These are phyloP conservation scores for Rostrohypoxylon terebratum DNA, from an alignment of 495 filamentous ascomycete species.

Conservation along the genomic window DNA sequence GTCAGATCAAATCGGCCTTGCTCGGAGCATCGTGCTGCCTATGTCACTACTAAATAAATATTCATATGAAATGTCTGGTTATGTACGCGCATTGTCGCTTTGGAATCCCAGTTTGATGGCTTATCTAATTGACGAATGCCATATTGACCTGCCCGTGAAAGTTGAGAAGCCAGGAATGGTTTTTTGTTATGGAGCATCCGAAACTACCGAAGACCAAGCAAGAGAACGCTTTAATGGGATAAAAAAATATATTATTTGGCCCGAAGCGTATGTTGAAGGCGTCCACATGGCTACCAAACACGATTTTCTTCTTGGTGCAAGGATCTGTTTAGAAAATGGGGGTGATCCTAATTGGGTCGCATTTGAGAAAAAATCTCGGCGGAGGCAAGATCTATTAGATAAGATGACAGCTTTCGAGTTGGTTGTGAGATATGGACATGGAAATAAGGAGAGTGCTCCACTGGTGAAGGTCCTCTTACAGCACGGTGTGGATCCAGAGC, in stretches of 20 bases:
- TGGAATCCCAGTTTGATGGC: conserved; percentile 19
- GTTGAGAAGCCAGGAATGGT: neutral
- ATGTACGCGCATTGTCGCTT: conserved; percentile 17
- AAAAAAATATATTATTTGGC: conserved; percentile 22
- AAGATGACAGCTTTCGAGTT: neutral
- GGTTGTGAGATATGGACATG: neutral
- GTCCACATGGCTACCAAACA: neutral
- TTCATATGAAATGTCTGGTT: neutral
- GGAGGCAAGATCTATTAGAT: no score
- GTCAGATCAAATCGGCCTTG: neutral
- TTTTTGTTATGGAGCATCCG: neutral
- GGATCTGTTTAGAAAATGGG: conserved; percentile 34
- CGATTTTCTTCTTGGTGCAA: neutral
- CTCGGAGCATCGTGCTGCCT: no score
- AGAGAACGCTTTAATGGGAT: conserved; percentile 24
- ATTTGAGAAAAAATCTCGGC: no score
- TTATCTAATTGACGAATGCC: conserved; percentile 19
- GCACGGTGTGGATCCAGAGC: conserved; percentile 2
- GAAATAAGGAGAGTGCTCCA: neutral
- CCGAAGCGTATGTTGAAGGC: neutral
- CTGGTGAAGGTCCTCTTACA: conserved; percentile 17
- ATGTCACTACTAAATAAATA: no score
- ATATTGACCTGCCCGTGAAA: conserved; percentile 5
- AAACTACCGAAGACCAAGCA: conserved; percentile 7
- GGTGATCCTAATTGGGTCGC: conserved; percentile 16